Evolutionary conservation across 148 eudicot species (phyloP).

Genomic region (Pharnaceum exiguum): DNA sequence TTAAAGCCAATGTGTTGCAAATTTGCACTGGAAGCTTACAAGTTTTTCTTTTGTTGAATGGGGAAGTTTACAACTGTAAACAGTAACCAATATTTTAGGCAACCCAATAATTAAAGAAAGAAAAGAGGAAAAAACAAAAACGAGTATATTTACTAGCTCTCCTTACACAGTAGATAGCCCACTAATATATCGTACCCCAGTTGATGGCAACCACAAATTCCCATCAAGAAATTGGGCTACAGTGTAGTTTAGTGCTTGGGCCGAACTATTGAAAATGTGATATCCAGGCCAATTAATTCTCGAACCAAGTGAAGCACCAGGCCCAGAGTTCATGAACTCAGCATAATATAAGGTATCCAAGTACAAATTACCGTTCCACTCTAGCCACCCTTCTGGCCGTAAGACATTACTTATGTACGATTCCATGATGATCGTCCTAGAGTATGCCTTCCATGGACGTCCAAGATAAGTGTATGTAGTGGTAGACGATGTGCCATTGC

Average conservation of each 20-base stretch:
- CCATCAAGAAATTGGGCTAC: constrained; percentile 71
- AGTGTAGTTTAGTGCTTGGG: constrained; percentile 47
- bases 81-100: background rate
- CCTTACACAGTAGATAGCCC: constrained; percentile 18
- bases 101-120: constrained; percentile 1
- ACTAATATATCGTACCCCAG: constrained; percentile 31
- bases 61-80: background rate
- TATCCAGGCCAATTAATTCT: constrained; percentile 77
- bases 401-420: constrained; percentile 49
- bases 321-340: constrained; percentile 69
- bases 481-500: background rate
- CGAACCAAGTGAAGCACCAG: constrained; percentile 46
- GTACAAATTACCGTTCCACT: constrained; percentile 61
- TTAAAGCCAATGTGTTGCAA: too few relatives aligned
- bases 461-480: constrained; percentile 61
- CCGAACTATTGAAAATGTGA: constrained; percentile 44
- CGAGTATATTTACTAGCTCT: background rate
- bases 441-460: constrained; percentile 75
- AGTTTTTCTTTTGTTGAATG: too few relatives aligned
- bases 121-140: background rate
- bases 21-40: too few relatives aligned
- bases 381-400: constrained; percentile 77
- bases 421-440: constrained; percentile 69
- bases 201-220: constrained; percentile 71
- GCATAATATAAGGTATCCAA: constrained; percentile 65